A percentile compares a stretch with the other conserved stretches of the same genome.
These are phyloP conservation scores for Arxiozyma heterogenica DNA, from an alignment of 1,139 yeast species.

Conservation along the genomic window DNA sequence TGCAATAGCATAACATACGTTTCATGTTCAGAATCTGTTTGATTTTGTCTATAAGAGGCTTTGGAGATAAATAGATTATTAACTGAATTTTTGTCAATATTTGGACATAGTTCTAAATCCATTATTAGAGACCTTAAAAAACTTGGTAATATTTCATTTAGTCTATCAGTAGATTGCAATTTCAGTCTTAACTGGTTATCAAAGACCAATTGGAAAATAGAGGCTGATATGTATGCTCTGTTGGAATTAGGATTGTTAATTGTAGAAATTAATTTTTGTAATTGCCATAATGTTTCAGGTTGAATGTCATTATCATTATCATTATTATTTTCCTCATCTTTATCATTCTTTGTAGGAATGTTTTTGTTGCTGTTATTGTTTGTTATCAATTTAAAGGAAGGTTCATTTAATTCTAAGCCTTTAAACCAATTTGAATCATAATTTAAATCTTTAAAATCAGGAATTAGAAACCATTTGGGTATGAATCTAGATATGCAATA, in stretches of 20 bases:
- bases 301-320: constrained; percentile 6
- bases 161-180: constrained; percentile 18
- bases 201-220: constrained; percentile 13
- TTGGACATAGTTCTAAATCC: constrained; percentile 18
- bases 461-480: constrained; percentile 15
- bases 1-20: constrained; percentile 24
- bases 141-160: constrained; percentile 23
- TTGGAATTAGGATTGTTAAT: constrained; percentile 15
- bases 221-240: constrained; percentile 21
- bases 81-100: constrained; percentile 6
- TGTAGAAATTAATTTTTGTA: constrained; percentile 21
- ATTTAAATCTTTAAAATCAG: constrained; percentile 20
- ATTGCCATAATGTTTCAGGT: constrained; percentile 23
- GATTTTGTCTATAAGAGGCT: constrained; percentile 19
- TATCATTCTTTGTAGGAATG: background rate
- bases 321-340: too few relatives aligned
- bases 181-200: constrained; percentile 15
- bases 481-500: constrained; percentile 19
- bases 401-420: constrained; percentile 5
- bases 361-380: background rate
- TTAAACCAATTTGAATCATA: constrained; percentile 22
- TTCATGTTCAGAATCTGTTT: constrained; percentile 12
- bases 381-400: background rate
- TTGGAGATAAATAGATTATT: constrained; percentile 20
- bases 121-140: constrained; percentile 22